Evolutionary conservation across 495 filamentous ascomycete species (phyloP).

Genomic region (Penicillium verhagenii): DNA sequence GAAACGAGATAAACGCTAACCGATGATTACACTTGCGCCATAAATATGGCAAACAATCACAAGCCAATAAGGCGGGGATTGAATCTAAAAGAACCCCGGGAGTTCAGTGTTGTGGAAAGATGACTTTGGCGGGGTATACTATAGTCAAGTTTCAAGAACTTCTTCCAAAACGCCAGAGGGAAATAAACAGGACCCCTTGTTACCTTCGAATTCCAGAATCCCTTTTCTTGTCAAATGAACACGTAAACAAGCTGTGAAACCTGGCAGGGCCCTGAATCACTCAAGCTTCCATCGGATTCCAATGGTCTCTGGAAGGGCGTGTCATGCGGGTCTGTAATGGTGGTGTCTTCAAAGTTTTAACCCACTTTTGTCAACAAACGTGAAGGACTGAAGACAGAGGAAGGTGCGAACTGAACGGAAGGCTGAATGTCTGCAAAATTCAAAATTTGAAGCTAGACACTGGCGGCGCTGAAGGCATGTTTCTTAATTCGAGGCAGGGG

Average conservation of each 20-base stretch:
- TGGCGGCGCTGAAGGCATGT: too few relatives aligned
- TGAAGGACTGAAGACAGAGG: not conserved
- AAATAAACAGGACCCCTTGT: not conserved
- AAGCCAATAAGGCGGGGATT: not conserved
- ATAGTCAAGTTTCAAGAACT: not conserved
- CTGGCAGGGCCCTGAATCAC: conserved; percentile 12
- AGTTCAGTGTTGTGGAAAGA: not conserved
- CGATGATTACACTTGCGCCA: not conserved
- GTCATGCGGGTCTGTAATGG: not conserved
- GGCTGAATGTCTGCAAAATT: too few relatives aligned
- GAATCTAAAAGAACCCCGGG: not conserved
- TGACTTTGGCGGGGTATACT: not conserved
- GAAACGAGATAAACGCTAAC: not conserved
- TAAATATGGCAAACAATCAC: not conserved
- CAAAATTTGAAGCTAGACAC: too few relatives aligned
- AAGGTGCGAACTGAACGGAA: too few relatives aligned
- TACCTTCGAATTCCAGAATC: conserved; percentile 11
- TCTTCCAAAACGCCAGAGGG: not conserved
- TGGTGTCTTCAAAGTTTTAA: not conserved
- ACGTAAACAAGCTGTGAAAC: conserved; percentile 16
- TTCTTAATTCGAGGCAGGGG: too few relatives aligned
- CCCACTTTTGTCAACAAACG: not conserved
- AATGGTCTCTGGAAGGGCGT: conserved; percentile 26
- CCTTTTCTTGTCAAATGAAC: conserved; percentile 6
- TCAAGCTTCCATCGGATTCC: conserved; percentile 33